These are phyloP conservation scores for Gloeopeniophorella convolvens DNA, from an alignment of 768 basidiomycete species.

Conservation along the genomic window DNA sequence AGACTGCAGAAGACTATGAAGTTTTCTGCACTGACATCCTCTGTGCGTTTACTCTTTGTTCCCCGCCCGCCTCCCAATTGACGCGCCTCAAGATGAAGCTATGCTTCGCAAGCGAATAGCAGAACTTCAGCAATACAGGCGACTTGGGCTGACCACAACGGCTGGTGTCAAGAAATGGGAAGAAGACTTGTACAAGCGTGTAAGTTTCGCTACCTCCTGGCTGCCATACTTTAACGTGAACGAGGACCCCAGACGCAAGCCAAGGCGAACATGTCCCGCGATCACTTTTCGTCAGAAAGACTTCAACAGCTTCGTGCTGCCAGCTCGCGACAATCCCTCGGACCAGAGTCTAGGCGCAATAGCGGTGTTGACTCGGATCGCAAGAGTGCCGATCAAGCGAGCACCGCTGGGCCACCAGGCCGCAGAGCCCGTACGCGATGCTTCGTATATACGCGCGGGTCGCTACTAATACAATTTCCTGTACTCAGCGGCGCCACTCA, in stretches of 20 bases:
- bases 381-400: slow-evolving; percentile 47
- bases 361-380: slow-evolving; percentile 44
- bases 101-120: slow-evolving; percentile 81
- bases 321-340: slow-evolving; percentile 45
- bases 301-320: slow-evolving; percentile 40
- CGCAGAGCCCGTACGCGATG: slow-evolving; percentile 37
- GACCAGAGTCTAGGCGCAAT: slow-evolving; percentile 46
- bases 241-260: slow-evolving; percentile 46
- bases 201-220: slow-evolving; percentile 32
- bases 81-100: slow-evolving; percentile 65
- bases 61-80: background rate
- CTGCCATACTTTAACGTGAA: slow-evolving; percentile 12
- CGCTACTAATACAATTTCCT: background rate
- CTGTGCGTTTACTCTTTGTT: slow-evolving; percentile 47
- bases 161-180: slow-evolving; percentile 94
- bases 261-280: slow-evolving; percentile 51
- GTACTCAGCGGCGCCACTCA: slow-evolving; percentile 58
- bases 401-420: slow-evolving; percentile 33
- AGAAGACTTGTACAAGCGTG: slow-evolving; percentile 62
- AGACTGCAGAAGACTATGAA: slow-evolving; percentile 90
- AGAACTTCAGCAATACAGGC: slow-evolving; percentile 86
- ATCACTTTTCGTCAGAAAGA: slow-evolving; percentile 50
- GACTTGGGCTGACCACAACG: slow-evolving; percentile 73
- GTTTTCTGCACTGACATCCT: slow-evolving; percentile 80
- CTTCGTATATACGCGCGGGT: background rate